Conservation (phyloP, 768 basidiomycete genomes). For the Suillus cothurnatus region DNA sequence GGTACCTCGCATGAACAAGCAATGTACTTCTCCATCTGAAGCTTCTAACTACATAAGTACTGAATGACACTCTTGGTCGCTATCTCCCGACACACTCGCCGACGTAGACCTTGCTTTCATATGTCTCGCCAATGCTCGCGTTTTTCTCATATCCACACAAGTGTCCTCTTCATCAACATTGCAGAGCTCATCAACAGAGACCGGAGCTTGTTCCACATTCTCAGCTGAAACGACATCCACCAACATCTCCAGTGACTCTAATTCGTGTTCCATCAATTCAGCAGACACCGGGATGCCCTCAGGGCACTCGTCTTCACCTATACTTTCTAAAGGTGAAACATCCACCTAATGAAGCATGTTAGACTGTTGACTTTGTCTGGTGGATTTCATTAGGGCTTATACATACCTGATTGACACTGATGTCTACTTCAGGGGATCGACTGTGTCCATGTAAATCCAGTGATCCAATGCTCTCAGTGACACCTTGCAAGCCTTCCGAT, state of each 20-base stretch:
- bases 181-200: not conserved
- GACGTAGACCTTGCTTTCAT: not conserved
- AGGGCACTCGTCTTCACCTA: not conserved
- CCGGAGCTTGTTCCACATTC: not conserved
- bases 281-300: not conserved
- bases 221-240: not conserved
- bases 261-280: not conserved
- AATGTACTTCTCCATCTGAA: not conserved
- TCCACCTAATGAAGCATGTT: not conserved
- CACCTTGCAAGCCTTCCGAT: not conserved
- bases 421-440: not conserved
- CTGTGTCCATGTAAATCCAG: not conserved
- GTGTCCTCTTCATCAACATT: not conserved
- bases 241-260: not conserved
- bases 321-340: not conserved
- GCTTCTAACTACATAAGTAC: not conserved
- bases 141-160: not conserved
- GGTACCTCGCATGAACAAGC: too few species aligned
- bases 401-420: not conserved
- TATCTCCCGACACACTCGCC: conserved; percentile 22
- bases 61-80: not conserved
- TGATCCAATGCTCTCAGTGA: conserved; percentile 1
- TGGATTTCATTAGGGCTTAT: not conserved
- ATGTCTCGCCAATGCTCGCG: not conserved
- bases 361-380: too few species aligned